Percentiles rank a stretch among this genome's conserved stretches.
phyloP scores from a whole-genome alignment of 106 monocot genomes.

The Dendrobium chrysotoxum region DNA sequence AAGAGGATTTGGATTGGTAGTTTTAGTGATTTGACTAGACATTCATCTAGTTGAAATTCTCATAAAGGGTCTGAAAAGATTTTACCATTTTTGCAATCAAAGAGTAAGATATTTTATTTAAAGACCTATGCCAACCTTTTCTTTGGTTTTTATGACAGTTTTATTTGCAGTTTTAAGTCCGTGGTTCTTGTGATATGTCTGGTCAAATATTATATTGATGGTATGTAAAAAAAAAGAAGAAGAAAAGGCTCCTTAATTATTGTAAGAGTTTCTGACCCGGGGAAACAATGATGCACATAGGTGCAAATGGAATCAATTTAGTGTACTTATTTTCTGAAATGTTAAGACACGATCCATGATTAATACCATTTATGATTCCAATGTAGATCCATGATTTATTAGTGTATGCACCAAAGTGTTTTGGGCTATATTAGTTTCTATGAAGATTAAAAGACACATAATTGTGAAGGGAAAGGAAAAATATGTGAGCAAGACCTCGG shows the following conservation, averaged over 20 bases:
- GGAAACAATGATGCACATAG: not conserved
- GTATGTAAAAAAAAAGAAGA: not conserved
- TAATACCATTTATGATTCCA: not conserved
- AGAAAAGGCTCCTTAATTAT: not conserved
- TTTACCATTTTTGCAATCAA: not conserved
- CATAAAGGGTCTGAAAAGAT: not conserved
- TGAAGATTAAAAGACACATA: no score
- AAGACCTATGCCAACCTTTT: not conserved
- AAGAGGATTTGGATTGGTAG: not conserved
- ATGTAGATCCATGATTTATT: not conserved
- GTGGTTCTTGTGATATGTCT: not conserved
- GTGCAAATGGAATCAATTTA: not conserved
- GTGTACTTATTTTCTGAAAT: not conserved
- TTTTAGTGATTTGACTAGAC: not conserved
- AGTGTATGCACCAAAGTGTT: not conserved
- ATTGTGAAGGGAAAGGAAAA: no score
- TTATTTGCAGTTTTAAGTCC: not conserved
- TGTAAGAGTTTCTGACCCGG: not conserved
- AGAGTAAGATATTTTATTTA: not conserved
- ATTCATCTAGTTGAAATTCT: not conserved
- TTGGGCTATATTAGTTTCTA: not conserved
- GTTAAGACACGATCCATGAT: not conserved
- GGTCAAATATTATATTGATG: not conserved
- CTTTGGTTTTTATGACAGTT: not conserved
- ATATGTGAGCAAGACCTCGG: no score